Evolutionary conservation across 2,329 filamentous ascomycete species (phyloP).

Genomic region (Scytalidium lignicola): DNA sequence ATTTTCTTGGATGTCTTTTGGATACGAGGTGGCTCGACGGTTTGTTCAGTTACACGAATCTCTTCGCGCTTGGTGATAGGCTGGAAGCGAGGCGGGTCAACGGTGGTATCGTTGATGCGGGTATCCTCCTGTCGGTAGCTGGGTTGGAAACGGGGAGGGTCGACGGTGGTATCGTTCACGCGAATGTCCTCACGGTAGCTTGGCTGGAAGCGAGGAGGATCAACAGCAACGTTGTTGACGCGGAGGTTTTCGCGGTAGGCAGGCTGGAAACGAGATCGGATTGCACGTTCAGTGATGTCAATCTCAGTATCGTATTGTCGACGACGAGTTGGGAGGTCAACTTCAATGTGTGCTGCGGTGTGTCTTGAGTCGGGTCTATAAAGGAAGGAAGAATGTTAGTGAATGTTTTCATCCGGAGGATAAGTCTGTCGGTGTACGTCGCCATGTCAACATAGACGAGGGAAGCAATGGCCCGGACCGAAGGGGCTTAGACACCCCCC

Average conservation of each 20-base stretch:
- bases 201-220: constrained; percentile 37
- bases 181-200: constrained; percentile 28
- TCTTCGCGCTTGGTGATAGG: constrained; percentile 16
- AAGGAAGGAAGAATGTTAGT: constrained; percentile 19
- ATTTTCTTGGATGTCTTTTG: constrained; percentile 45
- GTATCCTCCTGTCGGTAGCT: constrained; percentile 27
- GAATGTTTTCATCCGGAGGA: constrained; percentile 9
- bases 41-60: constrained; percentile 23
- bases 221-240: constrained; percentile 57
- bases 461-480: constrained; percentile 9
- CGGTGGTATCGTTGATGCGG: constrained; percentile 22
- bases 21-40: constrained; percentile 30
- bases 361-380: constrained; percentile 32
- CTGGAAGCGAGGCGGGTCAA: constrained; percentile 25
- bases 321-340: constrained; percentile 20
- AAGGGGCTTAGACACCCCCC: background rate
- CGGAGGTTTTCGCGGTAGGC: constrained; percentile 51
- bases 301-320: constrained; percentile 33
- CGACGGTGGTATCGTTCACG: constrained; percentile 59
- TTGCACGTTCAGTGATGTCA: constrained; percentile 62
- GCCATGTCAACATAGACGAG: constrained; percentile 33
- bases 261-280: constrained; percentile 56
- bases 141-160: constrained; percentile 39
- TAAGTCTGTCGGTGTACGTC: constrained; percentile 28
- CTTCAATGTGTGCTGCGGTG: constrained; percentile 22